Evolutionary conservation across 768 basidiomycete species (phyloP), one percentile per base, ranked within the genome.

Genomic region (Trichaptum fuscoviolaceum): DNA sequence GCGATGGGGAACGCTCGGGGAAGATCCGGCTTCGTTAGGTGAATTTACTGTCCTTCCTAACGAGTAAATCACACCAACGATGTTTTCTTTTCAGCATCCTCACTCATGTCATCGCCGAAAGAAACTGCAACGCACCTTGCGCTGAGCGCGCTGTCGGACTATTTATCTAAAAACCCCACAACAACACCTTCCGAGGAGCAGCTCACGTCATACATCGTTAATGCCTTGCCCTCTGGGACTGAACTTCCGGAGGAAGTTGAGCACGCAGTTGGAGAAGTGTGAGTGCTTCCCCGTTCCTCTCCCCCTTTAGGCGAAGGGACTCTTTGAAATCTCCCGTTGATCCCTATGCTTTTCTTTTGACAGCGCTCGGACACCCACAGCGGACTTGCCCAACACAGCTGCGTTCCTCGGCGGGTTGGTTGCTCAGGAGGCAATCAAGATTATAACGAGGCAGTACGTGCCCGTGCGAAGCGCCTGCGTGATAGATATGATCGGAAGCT

Each of bases 391-490:
- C 7, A 99, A 95, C 70, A 95, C 89, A 1, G 93, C 96, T 0
- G 96, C 96, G 1, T 87, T 99, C 72, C 80, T 98, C 0, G 97
- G 97, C 1, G 97, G 97, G 1, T 76, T 99, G 36, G 90, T 98
- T 23, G 95, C 96, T 26, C 97, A 99, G 71, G 97, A 99, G 74
- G 88, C 89, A 7, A 99, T 99, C 83, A 99, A 99, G 83, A 83
- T 99, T 78, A 90, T 96, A 72, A 99, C 96, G 66, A 88, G 87
- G 72, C 97, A 99, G 77, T 99, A 99, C 74, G 84, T 96, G 17
- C 96, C 97, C 8, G 84, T 96, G 62, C 76, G 81, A 67, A 81
- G 80, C 58, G 78, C 77, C 25, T 76, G 75, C 65, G 72, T 82
- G 12, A 72, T 82, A 57, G 81, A 84, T 71, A 73, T 83, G 18